Evolutionary conservation across 371 early-diverging fungal species (phyloP).

Genomic region (Rhizopus microsporus): DNA sequence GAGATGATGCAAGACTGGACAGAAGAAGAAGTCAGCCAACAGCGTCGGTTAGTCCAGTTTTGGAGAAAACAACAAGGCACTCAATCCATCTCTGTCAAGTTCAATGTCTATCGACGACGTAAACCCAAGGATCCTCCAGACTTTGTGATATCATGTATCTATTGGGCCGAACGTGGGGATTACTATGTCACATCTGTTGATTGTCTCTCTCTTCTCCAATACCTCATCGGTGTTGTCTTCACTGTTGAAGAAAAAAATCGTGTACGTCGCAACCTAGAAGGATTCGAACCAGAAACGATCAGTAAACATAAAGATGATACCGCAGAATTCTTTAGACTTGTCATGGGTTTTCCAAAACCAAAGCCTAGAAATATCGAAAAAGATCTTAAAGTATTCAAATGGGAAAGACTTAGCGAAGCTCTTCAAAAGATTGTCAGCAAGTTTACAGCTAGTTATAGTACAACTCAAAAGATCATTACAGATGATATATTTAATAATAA

Average conservation of each 20-base stretch:
- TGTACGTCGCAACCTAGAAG: constrained; percentile 82
- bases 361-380: constrained; percentile 88
- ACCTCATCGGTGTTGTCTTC: constrained; percentile 69
- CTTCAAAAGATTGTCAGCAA: constrained; percentile 77
- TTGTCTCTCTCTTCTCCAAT: constrained; percentile 72
- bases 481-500: neutral
- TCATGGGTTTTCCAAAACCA: constrained; percentile 82
- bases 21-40: constrained; percentile 61
- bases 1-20: constrained; percentile 65
- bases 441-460: constrained; percentile 56
- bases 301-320: constrained; percentile 71
- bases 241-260: constrained; percentile 85
- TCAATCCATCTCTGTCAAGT: constrained; percentile 63
- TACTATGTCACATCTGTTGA: constrained; percentile 83
- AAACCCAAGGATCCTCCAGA: constrained; percentile 30
- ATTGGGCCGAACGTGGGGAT: constrained; percentile 72
- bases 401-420: constrained; percentile 66
- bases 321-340: constrained; percentile 72
- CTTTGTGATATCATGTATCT: constrained; percentile 80
- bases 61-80: constrained; percentile 58
- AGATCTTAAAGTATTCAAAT: constrained; percentile 76
- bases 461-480: constrained; percentile 38
- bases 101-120: constrained; percentile 60
- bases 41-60: constrained; percentile 77
- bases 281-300: constrained; percentile 76